Evolutionary conservation across 805 yeast species (phyloP).

Genomic region (Candida yuanshanica): DNA sequence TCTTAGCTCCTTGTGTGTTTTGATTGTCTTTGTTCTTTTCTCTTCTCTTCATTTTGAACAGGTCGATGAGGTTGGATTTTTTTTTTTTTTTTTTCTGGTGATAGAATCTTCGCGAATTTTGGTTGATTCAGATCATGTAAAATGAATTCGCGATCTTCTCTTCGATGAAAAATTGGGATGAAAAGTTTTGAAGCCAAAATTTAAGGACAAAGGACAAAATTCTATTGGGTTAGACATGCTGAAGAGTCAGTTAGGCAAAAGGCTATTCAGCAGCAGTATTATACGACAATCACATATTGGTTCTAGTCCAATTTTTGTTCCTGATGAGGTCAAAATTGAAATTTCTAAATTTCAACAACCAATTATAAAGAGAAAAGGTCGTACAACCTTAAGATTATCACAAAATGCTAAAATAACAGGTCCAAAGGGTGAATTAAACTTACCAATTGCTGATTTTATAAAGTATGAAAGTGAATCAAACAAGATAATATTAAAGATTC

Average conservation of each 20-base stretch:
- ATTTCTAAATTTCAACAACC: slow-evolving; percentile 49
- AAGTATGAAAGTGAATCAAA: slow-evolving; percentile 34
- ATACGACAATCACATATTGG: slow-evolving; percentile 64
- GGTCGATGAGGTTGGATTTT: neutral
- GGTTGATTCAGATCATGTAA: no score
- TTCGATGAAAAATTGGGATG: neutral
- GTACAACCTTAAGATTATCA: slow-evolving; percentile 49
- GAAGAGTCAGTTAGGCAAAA: slow-evolving; percentile 8
- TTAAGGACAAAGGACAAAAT: neutral
- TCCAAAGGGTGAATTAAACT: slow-evolving; percentile 64
- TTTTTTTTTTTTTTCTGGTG: neutral
- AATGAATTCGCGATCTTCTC: slow-evolving; percentile 2
- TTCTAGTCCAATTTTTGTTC: slow-evolving; percentile 63
- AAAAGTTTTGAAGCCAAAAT: neutral
- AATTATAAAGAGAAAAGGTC: slow-evolving; percentile 60
- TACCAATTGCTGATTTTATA: slow-evolving; percentile 72
- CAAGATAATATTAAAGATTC: slow-evolving; percentile 49
- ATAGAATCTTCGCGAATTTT: neutral
- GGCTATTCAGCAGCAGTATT: slow-evolving; percentile 31
- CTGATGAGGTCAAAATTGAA: slow-evolving; percentile 51
- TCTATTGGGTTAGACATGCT: slow-evolving; percentile 1
- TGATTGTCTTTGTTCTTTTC: neutral
- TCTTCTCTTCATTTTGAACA: neutral
- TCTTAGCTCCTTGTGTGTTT: neutral
- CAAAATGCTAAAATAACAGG: slow-evolving; percentile 60